Percentiles rank a stretch among this genome's conserved stretches.
Evolutionary conservation across 225 moss, liverwort and hornwort species (phyloP).

Genomic region (Lunularia cruciata): DNA sequence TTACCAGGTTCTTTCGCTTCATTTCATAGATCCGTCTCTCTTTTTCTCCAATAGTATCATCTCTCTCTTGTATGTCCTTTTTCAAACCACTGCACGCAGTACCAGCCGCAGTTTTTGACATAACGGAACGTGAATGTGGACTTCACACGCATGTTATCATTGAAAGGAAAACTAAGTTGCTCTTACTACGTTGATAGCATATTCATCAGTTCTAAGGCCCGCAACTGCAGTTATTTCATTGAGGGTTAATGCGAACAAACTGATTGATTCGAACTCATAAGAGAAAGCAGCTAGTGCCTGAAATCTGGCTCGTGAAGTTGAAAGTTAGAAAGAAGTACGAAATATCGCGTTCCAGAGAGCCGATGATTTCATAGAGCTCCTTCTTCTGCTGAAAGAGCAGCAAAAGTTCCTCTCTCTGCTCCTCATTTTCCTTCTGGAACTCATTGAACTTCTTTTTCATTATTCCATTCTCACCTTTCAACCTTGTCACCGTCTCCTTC

Average conservation of each 20-base stretch:
- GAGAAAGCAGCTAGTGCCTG: not conserved
- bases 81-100: conserved; percentile 52
- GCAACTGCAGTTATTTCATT: no score
- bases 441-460: conserved; percentile 75
- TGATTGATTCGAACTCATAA: not conserved
- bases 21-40: conserved; percentile 73
- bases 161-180: no score
- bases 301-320: not conserved
- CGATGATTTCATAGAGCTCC: conserved; percentile 80
- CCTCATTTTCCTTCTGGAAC: conserved; percentile 74
- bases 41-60: conserved; percentile 83
- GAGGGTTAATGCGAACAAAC: no score
- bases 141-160: no score
- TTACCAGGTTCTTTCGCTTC: conserved; percentile 76
- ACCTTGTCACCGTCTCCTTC: conserved; percentile 58
- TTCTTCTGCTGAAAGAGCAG: conserved; percentile 77
- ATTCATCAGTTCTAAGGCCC: no score
- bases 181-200: no score
- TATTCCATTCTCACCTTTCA: conserved; percentile 89
- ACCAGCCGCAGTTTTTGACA: no score
- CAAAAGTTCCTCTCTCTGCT: conserved; percentile 70
- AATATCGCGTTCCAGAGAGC: conserved; percentile 71
- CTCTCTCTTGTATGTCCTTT: conserved; percentile 79
- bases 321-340: conserved; percentile 39
- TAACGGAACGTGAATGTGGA: no score